Evolutionary conservation across 2,329 filamentous ascomycete species (phyloP).

Genomic region (Verticillium tricorpus): DNA sequence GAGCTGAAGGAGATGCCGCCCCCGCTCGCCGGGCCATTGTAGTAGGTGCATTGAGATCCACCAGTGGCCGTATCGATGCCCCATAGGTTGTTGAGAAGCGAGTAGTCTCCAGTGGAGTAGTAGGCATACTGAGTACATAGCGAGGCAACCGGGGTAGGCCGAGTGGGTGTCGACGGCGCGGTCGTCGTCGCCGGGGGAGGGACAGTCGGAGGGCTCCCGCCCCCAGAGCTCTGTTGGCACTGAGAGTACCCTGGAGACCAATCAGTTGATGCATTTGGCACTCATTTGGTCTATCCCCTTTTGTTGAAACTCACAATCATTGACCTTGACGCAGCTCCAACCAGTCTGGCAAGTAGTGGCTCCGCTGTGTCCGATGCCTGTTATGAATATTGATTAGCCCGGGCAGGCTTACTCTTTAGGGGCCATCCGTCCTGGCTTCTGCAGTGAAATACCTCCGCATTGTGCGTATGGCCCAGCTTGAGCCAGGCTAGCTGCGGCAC

Average conservation of each 20-base stretch:
- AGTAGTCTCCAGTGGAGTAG: conserved; percentile 20
- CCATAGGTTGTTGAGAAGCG: conserved; percentile 37
- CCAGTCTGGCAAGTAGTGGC: background rate
- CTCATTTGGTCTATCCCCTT: too few species aligned
- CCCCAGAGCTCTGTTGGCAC: background rate
- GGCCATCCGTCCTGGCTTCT: background rate
- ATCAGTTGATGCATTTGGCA: background rate
- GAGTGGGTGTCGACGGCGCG: background rate
- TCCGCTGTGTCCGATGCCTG: background rate
- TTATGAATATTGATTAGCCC: background rate
- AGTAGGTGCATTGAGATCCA: conserved; percentile 35
- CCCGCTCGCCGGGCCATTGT: conserved; percentile 23
- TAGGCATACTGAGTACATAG: conserved; percentile 23
- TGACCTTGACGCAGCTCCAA: background rate
- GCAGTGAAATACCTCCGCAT: background rate
- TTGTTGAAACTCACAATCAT: background rate
- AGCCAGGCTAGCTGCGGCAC: background rate
- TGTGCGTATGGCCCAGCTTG: background rate
- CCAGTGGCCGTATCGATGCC: conserved; percentile 24
- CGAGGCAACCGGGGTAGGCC: background rate
- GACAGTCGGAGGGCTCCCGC: background rate
- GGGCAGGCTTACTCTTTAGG: background rate
- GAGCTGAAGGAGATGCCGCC: conserved; percentile 31
- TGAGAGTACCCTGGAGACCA: background rate
- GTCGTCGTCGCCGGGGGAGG: background rate